Conservation (phyloP, 2,329 filamentous ascomycete species). For the Lojkania enalia region DNA sequence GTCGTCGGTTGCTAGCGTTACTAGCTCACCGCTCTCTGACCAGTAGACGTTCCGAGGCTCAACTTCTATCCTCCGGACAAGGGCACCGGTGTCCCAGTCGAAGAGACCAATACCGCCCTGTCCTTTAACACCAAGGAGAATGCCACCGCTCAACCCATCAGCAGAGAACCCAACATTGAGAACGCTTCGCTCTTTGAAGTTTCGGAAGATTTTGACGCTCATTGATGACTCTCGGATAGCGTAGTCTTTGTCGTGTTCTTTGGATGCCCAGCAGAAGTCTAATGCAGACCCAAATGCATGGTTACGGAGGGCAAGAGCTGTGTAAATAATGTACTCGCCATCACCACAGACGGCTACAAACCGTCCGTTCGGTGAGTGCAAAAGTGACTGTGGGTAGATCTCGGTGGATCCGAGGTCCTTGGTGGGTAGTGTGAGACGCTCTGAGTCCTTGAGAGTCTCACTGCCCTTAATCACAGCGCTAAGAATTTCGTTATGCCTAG, state of each 20-base stretch:
- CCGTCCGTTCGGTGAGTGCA: constrained; percentile 93
- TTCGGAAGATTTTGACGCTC: constrained; percentile 96
- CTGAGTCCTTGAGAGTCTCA: constrained; percentile 86
- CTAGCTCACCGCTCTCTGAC: constrained; percentile 94
- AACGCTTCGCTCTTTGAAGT: constrained; percentile 93
- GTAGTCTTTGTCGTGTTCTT: constrained; percentile 98
- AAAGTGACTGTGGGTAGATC: constrained; percentile 91
- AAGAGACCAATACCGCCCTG: constrained; percentile 95
- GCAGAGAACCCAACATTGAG: constrained; percentile 95
- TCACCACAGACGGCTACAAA: constrained; percentile 92
- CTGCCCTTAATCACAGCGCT: constrained; percentile 94
- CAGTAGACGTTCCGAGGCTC: constrained; percentile 80
- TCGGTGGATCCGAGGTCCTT: constrained; percentile 97
- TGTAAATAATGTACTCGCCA: constrained; percentile 99
- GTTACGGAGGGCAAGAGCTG: constrained; percentile 92
- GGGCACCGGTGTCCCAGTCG: constrained; percentile 87
- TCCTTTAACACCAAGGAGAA: constrained; percentile 90
- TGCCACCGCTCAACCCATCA: constrained; percentile 85
- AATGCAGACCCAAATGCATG: constrained; percentile 95
- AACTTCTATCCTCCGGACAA: constrained; percentile 90
- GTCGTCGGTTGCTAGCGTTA: constrained; percentile 90
- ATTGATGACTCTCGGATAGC: constrained; percentile 93
- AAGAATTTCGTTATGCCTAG: constrained; percentile 90
- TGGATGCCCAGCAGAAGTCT: constrained; percentile 96
- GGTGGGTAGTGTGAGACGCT: constrained; percentile 80